A percentile compares a stretch with the other conserved stretches of the same genome.
phyloP scores from a whole-genome alignment of 2,329 filamentous ascomycete species.

The Ophiostoma australiae region DNA sequence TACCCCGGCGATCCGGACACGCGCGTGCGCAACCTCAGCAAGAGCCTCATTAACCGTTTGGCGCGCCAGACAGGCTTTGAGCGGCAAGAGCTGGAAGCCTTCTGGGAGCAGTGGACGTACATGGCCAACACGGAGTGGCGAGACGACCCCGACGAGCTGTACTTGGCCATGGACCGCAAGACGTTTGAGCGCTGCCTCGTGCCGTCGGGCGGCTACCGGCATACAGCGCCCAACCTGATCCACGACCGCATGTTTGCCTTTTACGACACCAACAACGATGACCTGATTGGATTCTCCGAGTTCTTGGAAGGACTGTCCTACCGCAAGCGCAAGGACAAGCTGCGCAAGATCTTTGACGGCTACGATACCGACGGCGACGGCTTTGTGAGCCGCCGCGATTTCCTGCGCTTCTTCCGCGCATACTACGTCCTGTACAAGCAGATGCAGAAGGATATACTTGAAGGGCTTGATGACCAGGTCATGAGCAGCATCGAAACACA shows the following conservation, averaged over 20 bases:
- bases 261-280: slow-evolving; percentile 87
- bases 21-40: slow-evolving; percentile 62
- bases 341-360: slow-evolving; percentile 54
- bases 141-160: slow-evolving; percentile 70
- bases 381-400: slow-evolving; percentile 78
- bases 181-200: slow-evolving; percentile 91
- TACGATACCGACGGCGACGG: slow-evolving; percentile 90
- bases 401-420: slow-evolving; percentile 83
- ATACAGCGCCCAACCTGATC: slow-evolving; percentile 78
- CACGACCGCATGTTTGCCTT: slow-evolving; percentile 96
- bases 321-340: slow-evolving; percentile 42
- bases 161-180: slow-evolving; percentile 81
- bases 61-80: slow-evolving; percentile 73
- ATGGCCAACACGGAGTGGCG: slow-evolving; percentile 82
- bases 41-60: slow-evolving; percentile 61
- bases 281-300: slow-evolving; percentile 85
- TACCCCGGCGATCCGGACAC: slow-evolving; percentile 82
- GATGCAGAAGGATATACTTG: slow-evolving; percentile 77
- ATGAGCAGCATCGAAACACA: slow-evolving; percentile 70
- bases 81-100: slow-evolving; percentile 79
- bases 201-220: slow-evolving; percentile 72
- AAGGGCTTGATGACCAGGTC: slow-evolving; percentile 71
- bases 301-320: slow-evolving; percentile 79
- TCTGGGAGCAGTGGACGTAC: slow-evolving; percentile 96
- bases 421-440: slow-evolving; percentile 90